Evolutionary conservation across 75 land plant genomes (phyloP), one percentile per base, ranked within the genome.

Genomic region (Pseudotsuga menziesii): DNA sequence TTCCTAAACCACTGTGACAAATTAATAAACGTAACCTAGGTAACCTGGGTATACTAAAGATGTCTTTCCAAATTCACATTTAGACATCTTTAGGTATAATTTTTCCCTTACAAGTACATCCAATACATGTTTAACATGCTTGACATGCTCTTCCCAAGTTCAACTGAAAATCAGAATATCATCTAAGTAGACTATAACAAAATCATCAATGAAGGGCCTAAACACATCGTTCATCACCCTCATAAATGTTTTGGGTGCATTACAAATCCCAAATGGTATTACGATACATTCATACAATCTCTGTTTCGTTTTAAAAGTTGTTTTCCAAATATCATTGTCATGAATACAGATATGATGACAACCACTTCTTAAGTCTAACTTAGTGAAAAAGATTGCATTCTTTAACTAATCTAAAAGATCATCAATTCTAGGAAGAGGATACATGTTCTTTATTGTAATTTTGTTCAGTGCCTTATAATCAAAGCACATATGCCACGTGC

Each of bases 391-490:
- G 13, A 19, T 9, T 15, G 3, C 58, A 9, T 14, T 57, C 19
- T 57, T 57, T 0, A 17, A 57, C 32, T 29, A 8, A 57, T 17
- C 58, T 2, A 57, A 14, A 57, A 14, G 9, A 8, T 57, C 13
- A 11, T 57, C 58, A 13, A 57, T 57, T 0, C 9, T 0, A 2
- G 58, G 32, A 29, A 29, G 32, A 29, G 32, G 32, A 29, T 29
- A 29, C 1, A 0, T 0, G 1, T 29, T 29, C 32, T 29, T 29
- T 29, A 55, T 78, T 5, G 27, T 52, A 75, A 32, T 76, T 29
- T 1, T 29, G 32, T 29, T 29, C 32, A 29, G 70, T 26, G 76
- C 78, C 0, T 74, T 76, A 35, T 76, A 78, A 11, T 76, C 67
- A 48, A 81, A 67, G 19, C 76, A 78, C 75, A 76, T 81, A 1